phyloP scores from a whole-genome alignment of 805 yeast genomes.

The Barnettozyma sucrosica region DNA sequence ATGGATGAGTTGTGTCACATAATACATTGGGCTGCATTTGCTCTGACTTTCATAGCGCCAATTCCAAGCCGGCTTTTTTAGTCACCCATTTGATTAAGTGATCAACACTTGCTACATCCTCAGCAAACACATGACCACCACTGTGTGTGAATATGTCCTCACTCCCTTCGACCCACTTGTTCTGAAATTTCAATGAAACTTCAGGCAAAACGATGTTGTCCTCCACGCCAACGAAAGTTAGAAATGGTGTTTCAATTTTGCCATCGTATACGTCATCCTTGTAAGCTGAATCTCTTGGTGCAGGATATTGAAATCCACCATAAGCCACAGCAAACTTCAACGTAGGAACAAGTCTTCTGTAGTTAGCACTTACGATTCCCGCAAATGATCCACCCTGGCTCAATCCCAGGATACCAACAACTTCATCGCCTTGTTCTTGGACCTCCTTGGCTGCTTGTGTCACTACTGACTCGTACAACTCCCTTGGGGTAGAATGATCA shows the following conservation, averaged over 20 bases:
- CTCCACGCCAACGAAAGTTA: slow-evolving; percentile 10
- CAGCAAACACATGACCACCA: slow-evolving; percentile 7
- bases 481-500: background rate
- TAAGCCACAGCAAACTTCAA: slow-evolving; percentile 7
- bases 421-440: slow-evolving; percentile 1
- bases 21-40: too few relatives aligned
- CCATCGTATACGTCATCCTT: slow-evolving; percentile 1
- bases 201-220: slow-evolving; percentile 11
- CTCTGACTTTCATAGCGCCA: background rate
- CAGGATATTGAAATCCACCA: slow-evolving; percentile 9
- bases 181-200: slow-evolving; percentile 3
- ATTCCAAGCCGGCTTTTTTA: background rate
- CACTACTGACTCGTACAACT: background rate
- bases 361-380: background rate
- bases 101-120: slow-evolving; percentile 2
- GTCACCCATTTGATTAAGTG: background rate
- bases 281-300: background rate
- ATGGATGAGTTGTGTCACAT: too few relatives aligned
- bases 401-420: slow-evolving; percentile 11
- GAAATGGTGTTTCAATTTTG: slow-evolving; percentile 10
- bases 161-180: background rate
- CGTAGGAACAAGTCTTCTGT: slow-evolving; percentile 3
- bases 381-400: slow-evolving; percentile 10
- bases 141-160: background rate
- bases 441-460: background rate